Evolutionary conservation across 371 early-diverging fungal species (phyloP), one percentile per base, ranked within the genome.

Genomic region (Parasitella parasitica): DNA sequence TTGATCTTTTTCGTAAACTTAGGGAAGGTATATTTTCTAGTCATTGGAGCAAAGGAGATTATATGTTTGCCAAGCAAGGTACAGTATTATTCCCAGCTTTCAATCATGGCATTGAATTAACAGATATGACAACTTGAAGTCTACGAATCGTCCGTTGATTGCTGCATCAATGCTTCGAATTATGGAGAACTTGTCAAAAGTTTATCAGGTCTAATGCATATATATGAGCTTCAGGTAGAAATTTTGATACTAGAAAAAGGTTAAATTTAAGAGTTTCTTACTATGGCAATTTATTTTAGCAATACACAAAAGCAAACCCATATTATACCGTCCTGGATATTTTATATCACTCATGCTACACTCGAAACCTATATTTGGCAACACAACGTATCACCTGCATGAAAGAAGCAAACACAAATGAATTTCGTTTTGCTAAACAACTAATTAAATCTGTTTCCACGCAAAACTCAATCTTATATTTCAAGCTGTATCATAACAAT

Each of bases 21-120:
- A 61, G 72, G 24, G 72, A 72, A 55, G 72, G 63, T 22, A 35
- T 68, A 5, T 65, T 53, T 55, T 59, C 69, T 1, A 55, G 63
- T 22, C 11, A 61, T n/a, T 62, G 63, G 62, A 65, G 57, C 32
- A 9, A 56, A 12, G 51, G 60, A 6, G 37, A 72, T 12, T 39
- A 54, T 35, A 22, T 18, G 0, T 72, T 72, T 49, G 50, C 65
- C 11, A 62, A 43, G 6, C 18, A 61, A 59, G 71, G 71, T 67
- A 49, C 11, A n/a, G n/a, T n/a, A n/a, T n/a, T n/a, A n/a, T n/a
- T n/a, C n/a, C n/a, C n/a, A n/a, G n/a, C n/a, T n/a, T n/a, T n/a
- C n/a, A n/a, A n/a, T n/a, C n/a, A n/a, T n/a, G n/a, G n/a, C n/a
- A n/a, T n/a, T n/a, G n/a, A n/a, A 35, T 13, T 36, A 32, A 9